A percentile compares a stretch with the other conserved stretches of the same genome.
Evolutionary conservation across 768 basidiomycete genomes (phyloP).

Genomic region (Sistotremastrum suecicum): DNA sequence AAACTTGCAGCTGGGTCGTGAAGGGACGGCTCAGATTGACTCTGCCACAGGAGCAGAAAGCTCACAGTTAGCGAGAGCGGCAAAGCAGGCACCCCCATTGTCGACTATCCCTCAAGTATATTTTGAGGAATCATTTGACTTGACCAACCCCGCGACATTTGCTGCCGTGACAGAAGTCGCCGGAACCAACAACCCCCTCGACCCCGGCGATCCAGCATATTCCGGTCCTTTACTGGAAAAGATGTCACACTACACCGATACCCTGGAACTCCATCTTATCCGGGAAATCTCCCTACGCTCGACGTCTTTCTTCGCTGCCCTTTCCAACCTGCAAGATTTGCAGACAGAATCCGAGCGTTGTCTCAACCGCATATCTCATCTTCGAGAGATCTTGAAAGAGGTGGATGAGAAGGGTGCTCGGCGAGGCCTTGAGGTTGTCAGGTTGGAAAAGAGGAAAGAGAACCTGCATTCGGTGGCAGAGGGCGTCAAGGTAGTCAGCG

Average conservation of each 20-base stretch:
- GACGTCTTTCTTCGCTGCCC: constrained; percentile 89
- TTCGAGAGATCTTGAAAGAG: constrained; percentile 57
- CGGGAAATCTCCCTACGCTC: constrained; percentile 85
- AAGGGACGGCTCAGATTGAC: constrained; percentile 15
- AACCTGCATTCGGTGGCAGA: constrained; percentile 47
- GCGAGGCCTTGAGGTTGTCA: constrained; percentile 64
- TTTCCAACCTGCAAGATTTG: constrained; percentile 86
- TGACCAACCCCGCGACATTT: constrained; percentile 70
- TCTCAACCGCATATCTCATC: constrained; percentile 54
- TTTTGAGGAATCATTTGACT: constrained; percentile 65
- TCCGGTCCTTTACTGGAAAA: constrained; percentile 72
- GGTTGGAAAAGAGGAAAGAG: constrained; percentile 43
- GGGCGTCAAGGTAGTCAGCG: constrained; percentile 47
- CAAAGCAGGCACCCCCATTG: constrained; percentile 49
- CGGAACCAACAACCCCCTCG: constrained; percentile 24
- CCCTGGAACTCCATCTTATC: constrained; percentile 87
- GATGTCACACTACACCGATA: constrained; percentile 85
- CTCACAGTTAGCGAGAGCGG: constrained; percentile 9
- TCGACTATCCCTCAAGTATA: constrained; percentile 68
- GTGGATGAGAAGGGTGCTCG: constrained; percentile 68
- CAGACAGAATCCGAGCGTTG: constrained; percentile 82
- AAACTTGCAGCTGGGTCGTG: constrained; percentile 19
- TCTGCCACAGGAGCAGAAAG: not conserved
- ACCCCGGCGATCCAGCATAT: constrained; percentile 50
- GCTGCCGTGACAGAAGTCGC: constrained; percentile 51